Base-by-base conservation (phyloP, 2,329 filamentous ascomycete genomes). In the Verticillium klebahnii region DNA sequence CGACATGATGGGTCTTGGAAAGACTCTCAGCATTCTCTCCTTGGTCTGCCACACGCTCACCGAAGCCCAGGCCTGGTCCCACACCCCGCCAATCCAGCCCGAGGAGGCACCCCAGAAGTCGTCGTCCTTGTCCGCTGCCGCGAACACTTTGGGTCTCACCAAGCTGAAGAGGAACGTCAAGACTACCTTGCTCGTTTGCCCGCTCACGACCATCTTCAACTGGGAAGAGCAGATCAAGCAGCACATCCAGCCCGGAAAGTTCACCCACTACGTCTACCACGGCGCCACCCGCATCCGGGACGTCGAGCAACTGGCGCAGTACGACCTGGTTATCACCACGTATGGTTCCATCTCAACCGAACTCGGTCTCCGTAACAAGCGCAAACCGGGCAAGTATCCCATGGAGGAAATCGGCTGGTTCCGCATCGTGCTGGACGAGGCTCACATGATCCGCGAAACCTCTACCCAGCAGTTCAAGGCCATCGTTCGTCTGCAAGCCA, bases 171-270 rank as follows among this genome's bases (percentile, higher is more conserved):
- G 80, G 52, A 96, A 97, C 69, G 87, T 86, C 6, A 90, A 87
- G 70, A 87, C 91, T 0, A 98, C 95, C 0, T 79, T 99, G 36
- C 82, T 99, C 19, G 86, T 99, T 17, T 96, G 91, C 61, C 95
- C 95, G 1, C 82, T 97, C 2, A 97, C 92, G 70, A 95, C 94
- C 0, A 88, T 98, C 62, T 89, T 90, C 31, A 99, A 98, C 70
- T 99, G 95, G 95, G 90, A 94, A 69, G 88, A 93, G 67, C 95
- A 99, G 74, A 91, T 98, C 64, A 89, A 89, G 69, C 84, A 90
- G 62, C 95, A 99, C 73, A 80, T 96, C 56, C 81, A 84, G 58
- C 80, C 85, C 0, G 83, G 81, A 0, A 77, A 83, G 8, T 71
- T 98, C 19, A 88, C 80, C 1, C 92, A 87, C 70, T 92, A 95